phyloP scores from a whole-genome alignment of 1,139 yeast genomes.

The Candida pseudocylindracea region DNA sequence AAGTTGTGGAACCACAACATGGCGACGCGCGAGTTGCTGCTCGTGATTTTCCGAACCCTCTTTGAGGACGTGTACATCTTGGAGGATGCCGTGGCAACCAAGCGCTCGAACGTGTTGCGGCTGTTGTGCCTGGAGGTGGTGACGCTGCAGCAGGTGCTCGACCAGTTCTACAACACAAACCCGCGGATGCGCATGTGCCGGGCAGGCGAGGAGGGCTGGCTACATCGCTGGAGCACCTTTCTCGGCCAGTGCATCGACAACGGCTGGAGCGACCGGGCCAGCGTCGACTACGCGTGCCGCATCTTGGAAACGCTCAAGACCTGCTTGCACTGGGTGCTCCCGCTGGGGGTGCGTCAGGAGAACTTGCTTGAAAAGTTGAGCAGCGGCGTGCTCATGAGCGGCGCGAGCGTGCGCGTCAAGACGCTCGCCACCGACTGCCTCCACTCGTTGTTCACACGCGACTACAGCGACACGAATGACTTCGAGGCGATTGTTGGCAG shows the following conservation, averaged over 20 bases:
- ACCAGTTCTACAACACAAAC: constrained; percentile 49
- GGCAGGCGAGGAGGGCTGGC: constrained; percentile 70
- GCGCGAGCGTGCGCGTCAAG: constrained; percentile 44
- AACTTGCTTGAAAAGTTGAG: constrained; percentile 45
- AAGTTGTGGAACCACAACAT: constrained; percentile 49
- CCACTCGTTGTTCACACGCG: constrained; percentile 70
- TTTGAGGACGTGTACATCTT: constrained; percentile 88
- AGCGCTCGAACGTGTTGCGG: constrained; percentile 54
- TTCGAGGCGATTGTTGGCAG: constrained; percentile 63
- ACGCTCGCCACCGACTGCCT: constrained; percentile 80
- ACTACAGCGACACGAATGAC: constrained; percentile 48
- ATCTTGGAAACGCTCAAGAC: constrained; percentile 70
- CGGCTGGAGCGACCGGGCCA: constrained; percentile 10
- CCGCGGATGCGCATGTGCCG: constrained; percentile 37
- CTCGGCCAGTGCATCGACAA: constrained; percentile 16
- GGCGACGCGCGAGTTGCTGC: constrained; percentile 49
- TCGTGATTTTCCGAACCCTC: constrained; percentile 60
- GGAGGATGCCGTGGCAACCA: constrained; percentile 79
- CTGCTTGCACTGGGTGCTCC: constrained; percentile 80
- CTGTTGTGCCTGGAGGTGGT: constrained; percentile 71
- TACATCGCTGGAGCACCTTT: constrained; percentile 48
- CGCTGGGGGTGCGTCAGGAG: constrained; percentile 45
- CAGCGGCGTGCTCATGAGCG: constrained; percentile 22
- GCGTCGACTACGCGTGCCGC: constrained; percentile 19
- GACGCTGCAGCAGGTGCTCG: constrained; percentile 45